Conservation (phyloP, 2,329 filamentous ascomycete genomes). For the Colletotrichum echinochloae region DNA sequence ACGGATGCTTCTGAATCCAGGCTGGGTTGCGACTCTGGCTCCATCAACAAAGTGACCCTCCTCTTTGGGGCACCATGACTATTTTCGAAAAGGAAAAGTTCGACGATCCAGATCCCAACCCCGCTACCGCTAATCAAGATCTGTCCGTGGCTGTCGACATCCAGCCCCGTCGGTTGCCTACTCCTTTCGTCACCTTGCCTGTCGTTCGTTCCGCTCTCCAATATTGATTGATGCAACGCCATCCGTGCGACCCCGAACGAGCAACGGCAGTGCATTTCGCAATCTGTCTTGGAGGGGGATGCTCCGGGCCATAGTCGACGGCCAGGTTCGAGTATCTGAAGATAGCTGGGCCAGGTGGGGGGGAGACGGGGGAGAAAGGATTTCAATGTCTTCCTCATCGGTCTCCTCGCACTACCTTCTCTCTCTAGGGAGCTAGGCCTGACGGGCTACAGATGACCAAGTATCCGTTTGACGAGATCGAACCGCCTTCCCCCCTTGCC, state of each 20-base stretch:
- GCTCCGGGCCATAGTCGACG: background rate
- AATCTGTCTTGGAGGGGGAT: slow-evolving; percentile 24
- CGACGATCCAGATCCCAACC: slow-evolving; percentile 36
- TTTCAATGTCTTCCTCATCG: background rate
- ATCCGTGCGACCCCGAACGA: slow-evolving; percentile 5
- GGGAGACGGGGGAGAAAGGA: background rate
- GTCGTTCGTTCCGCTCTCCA: slow-evolving; percentile 21
- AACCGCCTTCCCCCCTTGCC: slow-evolving; percentile 3
- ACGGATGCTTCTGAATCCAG: slow-evolving; percentile 24
- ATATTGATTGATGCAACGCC: slow-evolving; percentile 32
- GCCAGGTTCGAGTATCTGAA: background rate
- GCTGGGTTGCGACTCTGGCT: slow-evolving; percentile 12
- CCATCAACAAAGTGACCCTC: background rate
- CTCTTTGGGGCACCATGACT: background rate
- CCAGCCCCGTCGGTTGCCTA: slow-evolving; percentile 28
- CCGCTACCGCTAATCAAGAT: slow-evolving; percentile 37
- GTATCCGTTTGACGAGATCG: slow-evolving; percentile 5
- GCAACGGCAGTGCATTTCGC: slow-evolving; percentile 25
- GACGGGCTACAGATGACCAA: background rate
- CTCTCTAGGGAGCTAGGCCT: background rate
- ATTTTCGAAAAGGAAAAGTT: slow-evolving; percentile 5
- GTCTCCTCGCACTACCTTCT: background rate
- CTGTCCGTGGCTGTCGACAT: slow-evolving; percentile 21
- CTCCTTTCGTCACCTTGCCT: slow-evolving; percentile 33
- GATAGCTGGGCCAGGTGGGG: background rate